Conservation (phyloP, 2,329 filamentous ascomycete genomes). For the Colletotrichum eremochloae region DNA sequence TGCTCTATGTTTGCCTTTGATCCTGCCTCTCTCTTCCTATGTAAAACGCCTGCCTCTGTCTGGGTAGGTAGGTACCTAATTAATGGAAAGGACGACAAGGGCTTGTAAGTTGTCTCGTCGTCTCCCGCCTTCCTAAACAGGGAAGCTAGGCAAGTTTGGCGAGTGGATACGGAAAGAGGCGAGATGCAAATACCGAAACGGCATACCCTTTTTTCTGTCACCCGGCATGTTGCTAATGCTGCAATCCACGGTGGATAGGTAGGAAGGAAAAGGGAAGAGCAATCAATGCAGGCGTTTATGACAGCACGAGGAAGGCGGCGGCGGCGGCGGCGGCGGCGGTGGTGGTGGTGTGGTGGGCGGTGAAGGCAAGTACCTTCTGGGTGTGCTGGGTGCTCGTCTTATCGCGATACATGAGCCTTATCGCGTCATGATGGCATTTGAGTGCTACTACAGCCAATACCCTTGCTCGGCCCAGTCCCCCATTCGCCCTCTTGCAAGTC, state of each 20-base stretch:
- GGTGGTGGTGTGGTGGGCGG: conserved; percentile 5
- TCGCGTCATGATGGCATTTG: conserved; percentile 43
- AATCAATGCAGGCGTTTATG: background rate
- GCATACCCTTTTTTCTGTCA: conserved; percentile 8
- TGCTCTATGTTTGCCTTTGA: background rate
- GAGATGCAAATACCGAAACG: conserved; percentile 37
- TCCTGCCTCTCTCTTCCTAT: background rate
- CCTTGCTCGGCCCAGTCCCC: conserved; percentile 21
- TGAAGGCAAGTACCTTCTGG: background rate
- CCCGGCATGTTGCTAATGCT: conserved; percentile 11
- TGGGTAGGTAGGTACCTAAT: too few species aligned
- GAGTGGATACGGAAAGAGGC: conserved; percentile 27
- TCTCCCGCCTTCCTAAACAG: conserved; percentile 33
- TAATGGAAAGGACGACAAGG: background rate
- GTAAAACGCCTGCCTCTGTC: background rate
- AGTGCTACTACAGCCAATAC: conserved; percentile 34
- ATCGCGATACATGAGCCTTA: conserved; percentile 42
- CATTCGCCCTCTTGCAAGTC: background rate
- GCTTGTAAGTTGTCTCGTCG: conserved; percentile 11
- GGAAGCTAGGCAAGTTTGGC: conserved; percentile 36
- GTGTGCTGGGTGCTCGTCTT: conserved; percentile 16
- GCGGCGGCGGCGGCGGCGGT: too few species aligned
- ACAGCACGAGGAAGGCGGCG: background rate
- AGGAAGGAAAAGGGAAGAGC: background rate
- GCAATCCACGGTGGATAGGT: background rate